Evolutionary conservation across 768 basidiomycete species (phyloP).

Genomic region (Sutorius australiensis): DNA sequence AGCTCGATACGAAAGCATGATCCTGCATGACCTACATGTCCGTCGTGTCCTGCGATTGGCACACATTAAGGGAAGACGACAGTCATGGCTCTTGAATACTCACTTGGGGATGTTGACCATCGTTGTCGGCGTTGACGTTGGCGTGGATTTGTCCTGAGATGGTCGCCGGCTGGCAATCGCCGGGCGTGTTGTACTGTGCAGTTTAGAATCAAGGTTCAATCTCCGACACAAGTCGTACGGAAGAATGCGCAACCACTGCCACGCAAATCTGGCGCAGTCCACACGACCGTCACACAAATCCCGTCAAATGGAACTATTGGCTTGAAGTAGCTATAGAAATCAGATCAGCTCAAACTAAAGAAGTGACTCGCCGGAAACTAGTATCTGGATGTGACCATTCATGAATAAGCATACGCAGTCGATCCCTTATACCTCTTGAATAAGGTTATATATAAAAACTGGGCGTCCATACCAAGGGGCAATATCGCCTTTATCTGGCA

Average conservation of each 20-base stretch:
- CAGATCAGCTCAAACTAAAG: no score
- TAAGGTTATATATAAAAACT: no score
- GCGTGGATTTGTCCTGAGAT: constrained; percentile 6
- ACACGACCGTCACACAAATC: no score
- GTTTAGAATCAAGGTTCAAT: constrained; percentile 17
- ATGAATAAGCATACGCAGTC: no score
- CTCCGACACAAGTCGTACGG: constrained; percentile 9
- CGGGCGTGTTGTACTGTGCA: constrained; percentile 24
- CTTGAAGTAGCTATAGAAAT: no score
- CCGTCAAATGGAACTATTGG: no score
- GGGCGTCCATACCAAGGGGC: no score
- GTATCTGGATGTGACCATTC: no score
- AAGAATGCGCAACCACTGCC: background rate
- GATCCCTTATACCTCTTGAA: no score
- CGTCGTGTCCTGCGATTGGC: constrained; percentile 70
- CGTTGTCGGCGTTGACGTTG: constrained; percentile 30
- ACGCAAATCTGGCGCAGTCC: no score
- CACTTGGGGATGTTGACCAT: constrained; percentile 98
- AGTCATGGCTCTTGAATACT: constrained; percentile 29
- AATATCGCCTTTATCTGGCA: no score
- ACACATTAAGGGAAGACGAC: constrained; percentile 15
- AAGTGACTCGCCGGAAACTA: no score
- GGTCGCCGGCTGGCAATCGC: constrained; percentile 24
- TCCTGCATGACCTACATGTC: constrained; percentile 67
- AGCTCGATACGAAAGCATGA: background rate